These are phyloP conservation scores for Aspergillus bertholletiae DNA, from an alignment of 495 filamentous ascomycete genomes.

Conservation along the genomic window DNA sequence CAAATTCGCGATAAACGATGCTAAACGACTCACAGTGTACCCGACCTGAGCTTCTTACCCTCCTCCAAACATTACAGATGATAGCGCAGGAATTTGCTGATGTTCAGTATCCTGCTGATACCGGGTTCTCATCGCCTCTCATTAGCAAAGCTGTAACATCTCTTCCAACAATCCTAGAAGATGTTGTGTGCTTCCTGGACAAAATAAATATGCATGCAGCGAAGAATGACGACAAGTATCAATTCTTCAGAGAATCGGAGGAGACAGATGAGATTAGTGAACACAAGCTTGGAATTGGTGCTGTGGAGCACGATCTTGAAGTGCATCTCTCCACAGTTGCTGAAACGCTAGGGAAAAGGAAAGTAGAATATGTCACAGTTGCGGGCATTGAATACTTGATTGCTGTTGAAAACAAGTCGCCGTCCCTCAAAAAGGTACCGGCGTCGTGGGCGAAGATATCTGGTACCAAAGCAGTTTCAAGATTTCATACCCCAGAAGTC, in stretches of 20 bases:
- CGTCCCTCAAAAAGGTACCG: conserved; percentile 75
- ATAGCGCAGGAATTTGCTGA: conserved; percentile 71
- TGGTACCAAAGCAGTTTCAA: conserved; percentile 86
- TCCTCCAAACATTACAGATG: conserved; percentile 79
- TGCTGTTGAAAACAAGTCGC: conserved; percentile 73
- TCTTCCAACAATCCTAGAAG: conserved; percentile 70
- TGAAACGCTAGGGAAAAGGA: conserved; percentile 63
- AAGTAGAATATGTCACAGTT: conserved; percentile 72
- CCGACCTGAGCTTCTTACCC: conserved; percentile 80
- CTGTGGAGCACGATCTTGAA: conserved; percentile 82
- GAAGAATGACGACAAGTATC: conserved; percentile 82
- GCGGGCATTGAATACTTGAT: conserved; percentile 92
- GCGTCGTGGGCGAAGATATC: conserved; percentile 93
- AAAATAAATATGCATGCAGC: conserved; percentile 85
- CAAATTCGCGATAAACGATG: background rate
- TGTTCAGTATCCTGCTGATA: conserved; percentile 60
- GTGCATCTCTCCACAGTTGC: conserved; percentile 70
- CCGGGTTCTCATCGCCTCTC: conserved; percentile 69
- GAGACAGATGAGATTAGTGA: conserved; percentile 83
- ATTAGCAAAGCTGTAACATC: conserved; percentile 71
- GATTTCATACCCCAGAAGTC: conserved; percentile 94
- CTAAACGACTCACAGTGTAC: conserved; percentile 58
- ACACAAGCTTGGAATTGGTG: conserved; percentile 87
- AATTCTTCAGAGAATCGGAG: conserved; percentile 83
- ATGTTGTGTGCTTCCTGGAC: conserved; percentile 70